Evolutionary conservation across 768 basidiomycete genomes (phyloP), one percentile per base, ranked within the genome.

Genomic region (Sutorius australiensis): DNA sequence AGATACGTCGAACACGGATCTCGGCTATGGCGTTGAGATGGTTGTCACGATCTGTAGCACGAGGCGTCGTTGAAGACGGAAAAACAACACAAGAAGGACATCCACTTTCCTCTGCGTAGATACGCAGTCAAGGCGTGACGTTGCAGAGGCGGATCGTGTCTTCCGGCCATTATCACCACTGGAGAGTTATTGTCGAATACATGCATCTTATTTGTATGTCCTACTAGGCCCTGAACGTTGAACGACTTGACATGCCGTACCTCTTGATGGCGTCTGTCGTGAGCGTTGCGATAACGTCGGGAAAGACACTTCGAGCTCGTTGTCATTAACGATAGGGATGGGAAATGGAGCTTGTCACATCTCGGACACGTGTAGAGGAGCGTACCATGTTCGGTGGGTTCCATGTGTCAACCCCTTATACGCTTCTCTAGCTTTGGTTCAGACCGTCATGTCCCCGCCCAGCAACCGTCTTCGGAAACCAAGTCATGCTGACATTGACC

Each of bases 61-160:
- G 95, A 99, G 73, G 67, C 73, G 56, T 86, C 84, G 70, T 72
- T 83, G 62, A 92, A 92, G 81, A 98, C 97, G 51, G 79, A 89
- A 74, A 92, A 88, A 78, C 92, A 95, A 73, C 79, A 75, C 75
- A 98, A 98, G 89, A 94, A 89, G 81, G 87, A 93, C 56, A 79
- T 80, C 64, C 94, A 97, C 80, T 97, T 97, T 81, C 92, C 94
- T 34, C 70, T 78, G 69, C 82, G 95, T 73, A 95, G 94, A 77
- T 99, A 87, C 75, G 94, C 95, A 58, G 87, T 98, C 72, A 95
- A 91, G 83, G 93, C 92, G 78, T 87, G 73, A 83, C 72, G 55
- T 60, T 36, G 47, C 45, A 41, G 49, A 36, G 47, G 62, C 59
- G 60, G 61, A 51, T 37, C 24, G 16, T 64, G 59, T 67, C 59